Percentiles rank a stretch among this genome's conserved stretches.
Evolutionary conservation across 768 basidiomycete species (phyloP).

Genomic region (Hemileccinum impolitum): DNA sequence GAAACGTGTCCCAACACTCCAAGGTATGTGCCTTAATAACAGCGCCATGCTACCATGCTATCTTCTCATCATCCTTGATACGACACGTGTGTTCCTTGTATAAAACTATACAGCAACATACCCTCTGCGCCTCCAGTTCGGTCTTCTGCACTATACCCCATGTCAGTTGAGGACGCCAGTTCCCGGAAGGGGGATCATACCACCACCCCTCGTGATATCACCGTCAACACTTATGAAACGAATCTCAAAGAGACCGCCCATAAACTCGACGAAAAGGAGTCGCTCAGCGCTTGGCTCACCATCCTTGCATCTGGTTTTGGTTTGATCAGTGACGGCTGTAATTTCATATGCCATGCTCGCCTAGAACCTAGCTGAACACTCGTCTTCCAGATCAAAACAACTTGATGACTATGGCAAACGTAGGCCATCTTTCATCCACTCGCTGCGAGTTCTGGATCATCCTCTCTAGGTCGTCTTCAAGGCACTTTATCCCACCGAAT

Average conservation of each 20-base stretch:
- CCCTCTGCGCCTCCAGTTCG: not conserved
- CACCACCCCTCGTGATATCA: conserved; percentile 12
- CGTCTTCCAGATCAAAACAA: conserved; percentile 57
- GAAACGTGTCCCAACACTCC: not conserved
- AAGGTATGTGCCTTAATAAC: conserved; percentile 9
- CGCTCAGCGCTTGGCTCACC: conserved; percentile 57
- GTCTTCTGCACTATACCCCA: conserved; percentile 6
- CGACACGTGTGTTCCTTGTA: conserved; percentile 24
- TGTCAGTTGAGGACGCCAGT: conserved; percentile 18
- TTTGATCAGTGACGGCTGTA: conserved; percentile 62
- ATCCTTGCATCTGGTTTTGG: conserved; percentile 64
- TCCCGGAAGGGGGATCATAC: conserved; percentile 9
- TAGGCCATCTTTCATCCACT: conserved; percentile 20
- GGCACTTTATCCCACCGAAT: conserved; percentile 57
- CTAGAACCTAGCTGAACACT: conserved; percentile 4
- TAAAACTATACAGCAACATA: conserved; percentile 16
- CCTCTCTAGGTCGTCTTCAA: conserved; percentile 57
- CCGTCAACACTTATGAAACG: conserved; percentile 23
- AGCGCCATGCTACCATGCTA: not conserved
- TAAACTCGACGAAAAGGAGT: conserved; percentile 36
- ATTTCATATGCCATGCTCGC: conserved; percentile 11
- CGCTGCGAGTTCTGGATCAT: conserved; percentile 8
- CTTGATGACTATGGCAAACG: conserved; percentile 68
- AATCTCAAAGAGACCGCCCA: conserved; percentile 22
- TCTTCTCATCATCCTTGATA: not conserved